Evolutionary conservation across 768 basidiomycete species (phyloP).

Genomic region (Austroboletus eburneus): DNA sequence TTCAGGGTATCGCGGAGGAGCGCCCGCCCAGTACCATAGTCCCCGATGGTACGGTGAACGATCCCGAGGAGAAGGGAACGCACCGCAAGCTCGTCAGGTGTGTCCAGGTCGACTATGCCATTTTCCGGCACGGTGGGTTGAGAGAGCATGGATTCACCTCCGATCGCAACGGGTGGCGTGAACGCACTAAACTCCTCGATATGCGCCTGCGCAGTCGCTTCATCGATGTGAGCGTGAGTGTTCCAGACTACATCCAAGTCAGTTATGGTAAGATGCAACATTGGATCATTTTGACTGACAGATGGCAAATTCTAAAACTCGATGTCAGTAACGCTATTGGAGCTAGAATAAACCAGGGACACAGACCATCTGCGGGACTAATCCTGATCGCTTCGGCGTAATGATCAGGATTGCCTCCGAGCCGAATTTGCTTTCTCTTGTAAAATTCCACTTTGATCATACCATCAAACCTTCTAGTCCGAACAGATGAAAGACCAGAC

Average conservation of each 20-base stretch:
- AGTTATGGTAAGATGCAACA: not conserved
- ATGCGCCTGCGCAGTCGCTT: conserved; percentile 51
- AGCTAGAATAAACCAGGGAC: not conserved
- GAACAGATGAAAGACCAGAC: conserved; percentile 19
- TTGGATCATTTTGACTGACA: conserved; percentile 43
- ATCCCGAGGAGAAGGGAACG: conserved; percentile 68
- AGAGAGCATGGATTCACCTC: conserved; percentile 24
- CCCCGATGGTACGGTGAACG: conserved; percentile 53
- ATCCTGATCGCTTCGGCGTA: conserved; percentile 59
- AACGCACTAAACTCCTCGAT: conserved; percentile 50
- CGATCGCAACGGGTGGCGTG: conserved; percentile 41
- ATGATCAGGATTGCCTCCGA: conserved; percentile 47
- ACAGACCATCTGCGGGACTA: conserved; percentile 65
- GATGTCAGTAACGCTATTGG: conserved; percentile 3
- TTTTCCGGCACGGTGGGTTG: not conserved
- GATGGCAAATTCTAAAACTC: conserved; percentile 54
- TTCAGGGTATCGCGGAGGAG: conserved; percentile 51
- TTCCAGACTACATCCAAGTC: conserved; percentile 62
- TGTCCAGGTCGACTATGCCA: conserved; percentile 48
- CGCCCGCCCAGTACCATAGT: conserved; percentile 40
- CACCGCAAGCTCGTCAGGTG: conserved; percentile 64
- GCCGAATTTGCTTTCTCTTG: conserved; percentile 57
- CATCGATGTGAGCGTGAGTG: conserved; percentile 57
- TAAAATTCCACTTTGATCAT: conserved; percentile 61
- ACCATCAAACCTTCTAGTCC: not conserved